These are phyloP conservation scores for Schizopora paradoxa DNA, from an alignment of 1,284 basidiomycete genomes.

Conservation along the genomic window DNA sequence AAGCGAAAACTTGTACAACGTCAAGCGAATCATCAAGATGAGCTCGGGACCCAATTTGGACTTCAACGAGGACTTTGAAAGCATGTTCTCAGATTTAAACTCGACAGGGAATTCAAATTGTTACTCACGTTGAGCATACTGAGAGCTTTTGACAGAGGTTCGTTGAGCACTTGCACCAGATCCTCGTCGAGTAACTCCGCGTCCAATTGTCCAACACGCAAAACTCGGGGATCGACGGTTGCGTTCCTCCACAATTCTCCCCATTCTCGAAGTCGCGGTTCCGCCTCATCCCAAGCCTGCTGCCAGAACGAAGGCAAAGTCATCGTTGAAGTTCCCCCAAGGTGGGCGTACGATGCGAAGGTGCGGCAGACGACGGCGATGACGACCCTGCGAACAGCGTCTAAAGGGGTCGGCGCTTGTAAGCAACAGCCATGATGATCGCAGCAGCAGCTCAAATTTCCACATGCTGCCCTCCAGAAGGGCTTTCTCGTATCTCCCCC, in stretches of 20 bases:
- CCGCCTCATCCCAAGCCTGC: slow-evolving; percentile 56
- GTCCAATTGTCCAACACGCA: slow-evolving; percentile 90
- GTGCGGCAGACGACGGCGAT: background rate
- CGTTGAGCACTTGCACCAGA: slow-evolving; percentile 76
- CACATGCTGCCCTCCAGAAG: slow-evolving; percentile 14
- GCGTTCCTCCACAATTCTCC: slow-evolving; percentile 33
- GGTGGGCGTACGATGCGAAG: too few relatives aligned
- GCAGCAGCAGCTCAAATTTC: slow-evolving; percentile 8
- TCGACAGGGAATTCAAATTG: background rate
- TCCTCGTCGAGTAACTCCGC: slow-evolving; percentile 91
- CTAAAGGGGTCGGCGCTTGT: too few relatives aligned
- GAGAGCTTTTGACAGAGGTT: slow-evolving; percentile 79
- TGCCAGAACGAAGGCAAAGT: slow-evolving; percentile 38
- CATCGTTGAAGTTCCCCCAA: too few relatives aligned
- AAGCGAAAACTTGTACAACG: slow-evolving; percentile 81
- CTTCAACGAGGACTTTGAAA: slow-evolving; percentile 52
- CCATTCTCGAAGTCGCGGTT: slow-evolving; percentile 46
- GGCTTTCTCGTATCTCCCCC: slow-evolving; percentile 1
- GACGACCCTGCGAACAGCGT: too few relatives aligned
- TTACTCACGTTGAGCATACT: slow-evolving; percentile 59
- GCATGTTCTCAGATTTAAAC: slow-evolving; percentile 1
- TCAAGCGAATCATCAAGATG: slow-evolving; percentile 66
- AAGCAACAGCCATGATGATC: too few relatives aligned
- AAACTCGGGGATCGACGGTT: slow-evolving; percentile 39
- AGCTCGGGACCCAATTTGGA: slow-evolving; percentile 79